Percentiles rank a stretch among this genome's conserved stretches.
These are phyloP conservation scores for Stachybotrys echinatus DNA, from an alignment of 2,329 filamentous ascomycete species.

Conservation along the genomic window DNA sequence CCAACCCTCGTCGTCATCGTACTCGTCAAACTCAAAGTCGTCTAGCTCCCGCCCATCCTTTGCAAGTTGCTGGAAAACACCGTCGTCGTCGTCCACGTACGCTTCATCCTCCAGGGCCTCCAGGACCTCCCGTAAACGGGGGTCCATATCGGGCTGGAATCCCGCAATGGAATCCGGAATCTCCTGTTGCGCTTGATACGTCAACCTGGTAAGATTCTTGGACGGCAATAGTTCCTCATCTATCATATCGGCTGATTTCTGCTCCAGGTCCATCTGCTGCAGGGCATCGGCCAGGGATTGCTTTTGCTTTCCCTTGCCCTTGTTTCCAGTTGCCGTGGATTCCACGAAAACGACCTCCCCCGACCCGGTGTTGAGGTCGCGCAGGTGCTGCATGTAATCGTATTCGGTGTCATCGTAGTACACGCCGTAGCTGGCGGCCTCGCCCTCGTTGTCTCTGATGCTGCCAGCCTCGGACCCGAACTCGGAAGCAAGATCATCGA, in stretches of 20 bases:
- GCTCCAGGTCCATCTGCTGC: conserved; percentile 51
- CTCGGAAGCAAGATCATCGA: conserved; percentile 71
- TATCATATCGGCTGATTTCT: conserved; percentile 53
- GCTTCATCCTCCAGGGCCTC: conserved; percentile 94
- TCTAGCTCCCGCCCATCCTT: conserved; percentile 68
- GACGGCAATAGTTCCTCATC: conserved; percentile 73
- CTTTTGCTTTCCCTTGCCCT: conserved; percentile 71
- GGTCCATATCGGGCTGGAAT: conserved; percentile 98
- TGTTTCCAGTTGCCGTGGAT: conserved; percentile 55
- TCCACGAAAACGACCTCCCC: conserved; percentile 83
- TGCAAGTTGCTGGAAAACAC: conserved; percentile 72
- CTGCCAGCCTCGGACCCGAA: conserved; percentile 61
- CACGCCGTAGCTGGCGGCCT: conserved; percentile 89
- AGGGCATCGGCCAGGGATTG: conserved; percentile 79
- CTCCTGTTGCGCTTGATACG: conserved; percentile 90
- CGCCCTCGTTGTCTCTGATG: conserved; percentile 86
- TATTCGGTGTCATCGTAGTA: conserved; percentile 95
- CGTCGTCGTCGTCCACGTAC: conserved; percentile 85
- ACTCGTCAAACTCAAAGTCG: conserved; percentile 67
- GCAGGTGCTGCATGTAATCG: conserved; percentile 99
- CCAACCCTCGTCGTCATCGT: conserved; percentile 75
- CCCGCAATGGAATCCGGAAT: conserved; percentile 87
- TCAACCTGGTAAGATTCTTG: conserved; percentile 69
- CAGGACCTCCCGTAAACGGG: conserved; percentile 79
- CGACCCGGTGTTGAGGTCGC: conserved; percentile 67